These are phyloP conservation scores for Penicillium italicum DNA, from an alignment of 2,329 filamentous ascomycete species.

Conservation along the genomic window DNA sequence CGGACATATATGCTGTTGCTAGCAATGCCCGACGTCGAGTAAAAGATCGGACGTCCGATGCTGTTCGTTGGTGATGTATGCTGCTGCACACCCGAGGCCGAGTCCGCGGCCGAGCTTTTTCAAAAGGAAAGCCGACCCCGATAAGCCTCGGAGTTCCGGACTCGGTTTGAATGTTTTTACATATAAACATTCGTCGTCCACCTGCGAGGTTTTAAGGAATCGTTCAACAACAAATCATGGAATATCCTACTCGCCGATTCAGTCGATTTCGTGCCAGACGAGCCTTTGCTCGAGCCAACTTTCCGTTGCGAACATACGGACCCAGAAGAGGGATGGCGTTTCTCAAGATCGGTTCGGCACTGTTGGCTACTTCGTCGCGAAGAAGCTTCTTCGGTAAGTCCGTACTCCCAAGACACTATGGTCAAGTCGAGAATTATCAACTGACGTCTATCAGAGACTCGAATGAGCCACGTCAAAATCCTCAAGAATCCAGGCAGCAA, in stretches of 20 bases:
- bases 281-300: not conserved
- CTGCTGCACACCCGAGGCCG: not conserved
- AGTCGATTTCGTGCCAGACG: not conserved
- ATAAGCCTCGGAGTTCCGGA: not conserved
- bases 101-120: not conserved
- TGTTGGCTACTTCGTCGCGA: not conserved
- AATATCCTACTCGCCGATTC: not conserved
- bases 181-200: not conserved
- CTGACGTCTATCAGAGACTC: not conserved
- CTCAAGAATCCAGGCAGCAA: not conserved
- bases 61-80: not conserved
- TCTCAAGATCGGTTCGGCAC: not conserved
- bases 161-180: not conserved
- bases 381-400: not conserved
- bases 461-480: not conserved
- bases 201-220: not conserved
- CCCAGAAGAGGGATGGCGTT: not conserved
- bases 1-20: not conserved
- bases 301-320: not conserved
- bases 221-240: not conserved
- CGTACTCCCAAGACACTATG: not conserved
- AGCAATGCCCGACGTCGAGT: not conserved
- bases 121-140: not conserved
- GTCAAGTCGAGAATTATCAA: not conserved
- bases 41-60: slow-evolving; percentile 1